Evolutionary conservation across 306 rosid species (phyloP).

Genomic region (Prunus kanzakura): DNA sequence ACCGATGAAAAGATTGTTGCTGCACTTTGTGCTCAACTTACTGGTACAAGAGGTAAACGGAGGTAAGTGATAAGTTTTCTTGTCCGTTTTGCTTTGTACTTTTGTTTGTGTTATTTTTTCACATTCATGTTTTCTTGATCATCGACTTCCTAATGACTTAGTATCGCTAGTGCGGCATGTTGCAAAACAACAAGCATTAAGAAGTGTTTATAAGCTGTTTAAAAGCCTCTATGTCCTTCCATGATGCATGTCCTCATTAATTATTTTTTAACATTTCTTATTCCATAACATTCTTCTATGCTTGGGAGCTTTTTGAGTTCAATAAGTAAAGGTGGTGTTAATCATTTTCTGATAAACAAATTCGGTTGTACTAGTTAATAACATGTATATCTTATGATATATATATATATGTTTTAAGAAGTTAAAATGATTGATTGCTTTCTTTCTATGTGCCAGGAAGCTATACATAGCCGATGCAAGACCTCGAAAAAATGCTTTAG

Average conservation of each 20-base stretch:
- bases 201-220: background rate
- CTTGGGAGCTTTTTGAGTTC: background rate
- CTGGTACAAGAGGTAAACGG: constrained; percentile 38
- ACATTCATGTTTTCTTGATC: background rate
- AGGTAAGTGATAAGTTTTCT: constrained; percentile 40
- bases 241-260: background rate
- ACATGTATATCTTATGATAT: background rate
- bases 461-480: constrained; percentile 95
- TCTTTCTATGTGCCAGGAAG: constrained; percentile 50
- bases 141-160: background rate
- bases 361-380: background rate
- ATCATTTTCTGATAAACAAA: background rate
- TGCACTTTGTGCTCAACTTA: constrained; percentile 65
- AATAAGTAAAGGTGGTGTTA: background rate
- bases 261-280: background rate
- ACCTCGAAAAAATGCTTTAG: constrained; percentile 94
- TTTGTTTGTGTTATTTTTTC: background rate
- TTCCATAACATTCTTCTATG: background rate
- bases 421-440: background rate
- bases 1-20: constrained; percentile 94
- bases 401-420: background rate
- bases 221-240: background rate
- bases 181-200: background rate
- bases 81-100: background rate
- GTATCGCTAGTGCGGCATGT: background rate